Base-by-base conservation (phyloP, 2,329 filamentous ascomycete genomes). In the Stagonosporopsis chrysanthemi region DNA sequence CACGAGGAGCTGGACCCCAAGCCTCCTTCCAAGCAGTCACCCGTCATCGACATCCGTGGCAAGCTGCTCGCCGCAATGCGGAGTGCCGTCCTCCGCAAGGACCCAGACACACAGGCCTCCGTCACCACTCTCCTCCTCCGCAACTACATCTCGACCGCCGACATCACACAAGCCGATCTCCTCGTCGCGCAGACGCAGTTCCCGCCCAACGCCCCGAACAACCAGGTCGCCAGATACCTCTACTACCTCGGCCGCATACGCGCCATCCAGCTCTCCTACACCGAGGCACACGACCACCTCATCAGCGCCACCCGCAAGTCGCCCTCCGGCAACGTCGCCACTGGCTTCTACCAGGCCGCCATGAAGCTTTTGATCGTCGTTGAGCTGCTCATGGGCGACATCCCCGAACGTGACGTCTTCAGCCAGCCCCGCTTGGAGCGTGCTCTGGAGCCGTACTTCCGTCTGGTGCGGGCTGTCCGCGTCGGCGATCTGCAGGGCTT, bases 211-310 rank as follows among this genome's bases (percentile, higher is more conserved):
- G 95, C 95, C 4, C 92, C 93, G 64, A 99, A 97, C 82, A 99
- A 97, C 77, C 95, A 99, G 81, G 93, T 99, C 64, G 96, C 95
- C 62, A 88, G 95, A 60, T 99, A 97, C 81, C 84, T 98, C 56
- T 99, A 96, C 84, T 99, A 99, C 78, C 86, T 99, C 12, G 95
- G 95, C 60, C 91, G 94, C 67, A 97, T 98, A 79, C 90, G 95
- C 61, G 92, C 95, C 51, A 96, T 98, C 70, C 95, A 99, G 81
- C 85, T 99, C 65, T 90, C 91, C 67, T 99, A 99, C 81, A 97
- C 95, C 8, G 94, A 97, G 75, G 95, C 95, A 22, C 95, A 99
- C 72, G 91, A 96, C 74, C 92, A 98, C 77, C 83, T 99, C 63
- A 92, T 90, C 40, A 92, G 92, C 44, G 95, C 95, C 41, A 97